These are phyloP conservation scores for Oryza glumipatula DNA, from an alignment of 176 grass and related monocot species.

Conservation along the genomic window DNA sequence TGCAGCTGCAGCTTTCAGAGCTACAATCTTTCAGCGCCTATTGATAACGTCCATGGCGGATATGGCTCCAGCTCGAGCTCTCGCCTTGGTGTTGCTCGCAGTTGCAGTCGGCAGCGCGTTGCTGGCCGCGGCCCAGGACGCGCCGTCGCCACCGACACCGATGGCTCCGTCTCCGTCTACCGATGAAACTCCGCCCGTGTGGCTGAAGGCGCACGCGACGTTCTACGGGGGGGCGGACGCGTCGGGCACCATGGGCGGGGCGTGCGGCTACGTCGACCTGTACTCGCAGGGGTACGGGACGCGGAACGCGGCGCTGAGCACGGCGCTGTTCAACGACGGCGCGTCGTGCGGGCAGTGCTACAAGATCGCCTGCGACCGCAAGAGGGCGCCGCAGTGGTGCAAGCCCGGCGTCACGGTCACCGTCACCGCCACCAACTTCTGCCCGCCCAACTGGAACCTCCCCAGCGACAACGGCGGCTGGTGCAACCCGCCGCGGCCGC, in stretches of 20 bases:
- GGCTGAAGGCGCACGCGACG: too few relatives aligned
- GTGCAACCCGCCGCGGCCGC: slow-evolving; percentile 51
- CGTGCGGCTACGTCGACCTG: too few relatives aligned
- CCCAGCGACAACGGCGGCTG: slow-evolving; percentile 47
- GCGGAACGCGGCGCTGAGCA: slow-evolving; percentile 53
- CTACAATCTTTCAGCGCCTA: not conserved
- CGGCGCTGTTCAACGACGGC: slow-evolving; percentile 53
- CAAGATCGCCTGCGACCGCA: slow-evolving; percentile 33
- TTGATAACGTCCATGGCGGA: not conserved
- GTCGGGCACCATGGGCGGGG: too few relatives aligned
- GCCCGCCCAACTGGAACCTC: slow-evolving; percentile 38
- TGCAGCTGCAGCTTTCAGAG: not conserved
- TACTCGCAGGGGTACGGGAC: too few relatives aligned
- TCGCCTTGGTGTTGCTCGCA: not conserved
- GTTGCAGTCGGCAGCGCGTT: not conserved
- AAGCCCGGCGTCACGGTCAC: slow-evolving; percentile 22
- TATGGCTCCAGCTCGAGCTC: not conserved
- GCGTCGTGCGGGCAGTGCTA: slow-evolving; percentile 65
- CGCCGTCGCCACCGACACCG: too few relatives aligned
- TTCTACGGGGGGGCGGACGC: too few relatives aligned
- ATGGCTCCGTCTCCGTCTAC: too few relatives aligned
- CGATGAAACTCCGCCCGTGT: too few relatives aligned
- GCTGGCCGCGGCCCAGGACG: too few relatives aligned
- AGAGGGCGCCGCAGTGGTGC: slow-evolving; percentile 22
- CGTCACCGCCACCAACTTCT: slow-evolving; percentile 51